Percentiles rank a stretch among this genome's conserved stretches.
phyloP scores from a whole-genome alignment of 345 rosid genomes.

The Populus deltoides region DNA sequence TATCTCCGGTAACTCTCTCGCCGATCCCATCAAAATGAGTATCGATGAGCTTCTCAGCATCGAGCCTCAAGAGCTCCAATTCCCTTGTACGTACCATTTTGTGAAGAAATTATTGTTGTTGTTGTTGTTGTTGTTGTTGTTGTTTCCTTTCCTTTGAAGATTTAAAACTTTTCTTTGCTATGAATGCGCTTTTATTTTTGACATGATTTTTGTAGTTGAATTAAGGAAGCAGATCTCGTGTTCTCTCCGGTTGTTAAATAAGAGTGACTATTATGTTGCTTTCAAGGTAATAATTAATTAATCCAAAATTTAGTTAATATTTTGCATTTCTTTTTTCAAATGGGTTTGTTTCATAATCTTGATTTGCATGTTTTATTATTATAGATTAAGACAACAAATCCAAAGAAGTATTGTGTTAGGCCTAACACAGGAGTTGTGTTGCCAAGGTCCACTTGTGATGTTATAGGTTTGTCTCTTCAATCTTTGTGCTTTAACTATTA shows the following conservation, averaged over 20 bases:
- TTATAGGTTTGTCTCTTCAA: slow-evolving; percentile 45
- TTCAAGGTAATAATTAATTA: slow-evolving; percentile 52
- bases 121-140: not conserved
- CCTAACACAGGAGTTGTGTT: slow-evolving; percentile 79
- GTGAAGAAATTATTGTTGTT: not conserved
- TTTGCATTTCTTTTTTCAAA: not conserved
- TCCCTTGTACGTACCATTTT: slow-evolving; percentile 44
- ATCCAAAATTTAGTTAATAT: not conserved
- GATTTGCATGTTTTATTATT: slow-evolving; percentile 7
- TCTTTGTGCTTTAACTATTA: slow-evolving; percentile 2
- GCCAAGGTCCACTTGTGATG: slow-evolving; percentile 75
- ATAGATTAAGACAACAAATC: slow-evolving; percentile 88
- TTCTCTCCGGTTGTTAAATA: slow-evolving; percentile 60
- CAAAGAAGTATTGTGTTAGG: slow-evolving; percentile 81
- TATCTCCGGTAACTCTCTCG: slow-evolving; percentile 10
- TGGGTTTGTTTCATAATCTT: not conserved
- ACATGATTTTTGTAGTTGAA: slow-evolving; percentile 45
- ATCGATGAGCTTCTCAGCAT: slow-evolving; percentile 58
- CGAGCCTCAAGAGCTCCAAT: slow-evolving; percentile 78
- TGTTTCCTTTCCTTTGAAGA: slow-evolving; percentile 1
- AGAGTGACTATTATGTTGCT: slow-evolving; percentile 65
- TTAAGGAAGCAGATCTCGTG: slow-evolving; percentile 81
- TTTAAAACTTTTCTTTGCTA: not conserved
- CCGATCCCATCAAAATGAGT: slow-evolving; percentile 45
- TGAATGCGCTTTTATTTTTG: not conserved